Evolutionary conservation across 768 basidiomycete species (phyloP), one percentile per base, ranked within the genome.

Genomic region (Clitopilus hobsonii): DNA sequence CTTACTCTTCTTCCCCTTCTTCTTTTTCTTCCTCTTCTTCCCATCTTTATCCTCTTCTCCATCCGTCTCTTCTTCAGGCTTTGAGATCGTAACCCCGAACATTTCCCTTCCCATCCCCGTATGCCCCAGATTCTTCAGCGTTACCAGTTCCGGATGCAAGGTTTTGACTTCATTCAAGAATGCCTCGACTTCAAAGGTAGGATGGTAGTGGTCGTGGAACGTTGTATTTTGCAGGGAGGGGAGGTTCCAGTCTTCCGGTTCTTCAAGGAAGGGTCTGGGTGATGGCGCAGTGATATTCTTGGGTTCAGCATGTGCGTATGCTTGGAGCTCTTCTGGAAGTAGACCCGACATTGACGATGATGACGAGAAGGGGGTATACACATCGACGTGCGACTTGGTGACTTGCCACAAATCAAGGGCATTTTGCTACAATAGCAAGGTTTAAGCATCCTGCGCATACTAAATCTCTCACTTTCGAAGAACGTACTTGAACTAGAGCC

Each of bases 91-190:
- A 50, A 86, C 60, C 6, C 75, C 83, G 28, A 72, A 55, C 71
- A 88, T 81, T 60, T 83, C 83, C 54, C 85, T 69, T 2, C 82
- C 85, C 65, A 85, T 76, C 3, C 73, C 79, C 47, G 74, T 81
- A 54, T 80, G 77, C 0, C 88, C 89, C 3, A 91, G 61, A 13
- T 66, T 67, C 13, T 74, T 62, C n/a, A 86, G 54, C 11, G 61
- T 57, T 10, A 81, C 76, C 6, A 69, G 65, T n/a, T 80, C 70
- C 0, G 86, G 83, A 56, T 78, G 71, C 13, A 74, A 58, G 3
- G 57, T 65, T 1, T 72, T 74, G 24, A 89, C 60, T n/a, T 78
- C 70, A 30, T 68, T 52, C 13, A 87, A 65, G 65, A 89, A 86
- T 0, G 58, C 55, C 23, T 82, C 68, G 5, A 87, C 75, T 54